These are phyloP conservation scores for Closterium sp. DNA, from an alignment of 139 green algal species.

Conservation along the genomic window DNA sequence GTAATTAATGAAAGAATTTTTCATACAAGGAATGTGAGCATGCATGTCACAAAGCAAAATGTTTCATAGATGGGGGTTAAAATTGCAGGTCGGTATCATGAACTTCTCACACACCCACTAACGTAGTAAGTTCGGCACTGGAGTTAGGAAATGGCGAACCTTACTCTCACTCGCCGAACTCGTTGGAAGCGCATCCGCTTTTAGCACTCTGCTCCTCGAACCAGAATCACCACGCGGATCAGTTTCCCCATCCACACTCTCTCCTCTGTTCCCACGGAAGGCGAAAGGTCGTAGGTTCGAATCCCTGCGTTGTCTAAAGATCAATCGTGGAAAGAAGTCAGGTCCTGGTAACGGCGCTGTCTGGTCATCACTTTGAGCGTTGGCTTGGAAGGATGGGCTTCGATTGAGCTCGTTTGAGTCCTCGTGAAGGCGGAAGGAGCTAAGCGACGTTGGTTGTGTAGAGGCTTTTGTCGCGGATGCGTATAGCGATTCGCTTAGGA, in stretches of 20 bases:
- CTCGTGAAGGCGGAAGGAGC: neutral
- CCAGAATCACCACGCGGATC: neutral
- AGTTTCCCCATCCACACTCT: neutral
- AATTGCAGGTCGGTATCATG: too few species aligned
- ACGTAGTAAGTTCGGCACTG: too few species aligned
- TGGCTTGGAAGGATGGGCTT: neutral
- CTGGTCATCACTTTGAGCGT: neutral
- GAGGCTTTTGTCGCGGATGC: too few species aligned
- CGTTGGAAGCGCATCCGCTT: neutral
- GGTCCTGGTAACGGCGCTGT: neutral
- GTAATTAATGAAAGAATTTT: too few species aligned
- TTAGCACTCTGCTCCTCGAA: neutral
- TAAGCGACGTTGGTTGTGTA: neutral
- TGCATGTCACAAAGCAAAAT: too few species aligned
- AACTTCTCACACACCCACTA: too few species aligned
- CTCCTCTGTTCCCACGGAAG: too few species aligned
- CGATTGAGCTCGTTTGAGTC: neutral
- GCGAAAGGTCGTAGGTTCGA: neutral
- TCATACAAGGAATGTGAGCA: too few species aligned
- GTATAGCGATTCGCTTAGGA: neutral
- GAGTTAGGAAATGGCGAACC: neutral
- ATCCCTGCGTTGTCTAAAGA: neutral
- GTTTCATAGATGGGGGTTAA: too few species aligned
- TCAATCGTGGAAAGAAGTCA: neutral
- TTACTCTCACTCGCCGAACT: neutral